Conservation (phyloP, 225 moss, liverwort and hornwort species). For the Bryoerythrophyllum caledonicum region DNA sequence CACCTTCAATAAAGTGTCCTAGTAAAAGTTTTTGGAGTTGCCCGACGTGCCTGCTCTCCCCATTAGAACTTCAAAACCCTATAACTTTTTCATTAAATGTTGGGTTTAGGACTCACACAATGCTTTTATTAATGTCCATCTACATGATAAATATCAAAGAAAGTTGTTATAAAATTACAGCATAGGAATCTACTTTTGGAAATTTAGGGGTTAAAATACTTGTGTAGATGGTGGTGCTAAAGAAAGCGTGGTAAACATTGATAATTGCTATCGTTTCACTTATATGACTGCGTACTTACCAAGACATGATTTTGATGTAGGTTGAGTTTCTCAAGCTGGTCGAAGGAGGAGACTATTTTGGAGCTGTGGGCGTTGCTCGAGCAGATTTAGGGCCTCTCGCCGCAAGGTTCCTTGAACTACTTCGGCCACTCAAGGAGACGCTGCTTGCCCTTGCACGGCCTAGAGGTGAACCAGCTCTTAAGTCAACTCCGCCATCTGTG, state of each 20-base stretch:
- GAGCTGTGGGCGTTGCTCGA: conserved; percentile 71
- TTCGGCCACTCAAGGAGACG: conserved; percentile 79
- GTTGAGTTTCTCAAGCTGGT: conserved; percentile 77
- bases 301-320: conserved; percentile 24
- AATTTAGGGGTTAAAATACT: too few species aligned
- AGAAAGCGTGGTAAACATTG: too few species aligned
- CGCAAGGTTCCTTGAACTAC: conserved; percentile 64
- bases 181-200: too few species aligned
- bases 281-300: conserved; percentile 11
- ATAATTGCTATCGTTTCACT: conserved; percentile 9
- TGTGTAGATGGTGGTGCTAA: conserved; percentile 4
- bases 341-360: conserved; percentile 55
- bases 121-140: too few species aligned
- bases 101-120: too few species aligned
- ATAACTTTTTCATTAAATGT: too few species aligned
- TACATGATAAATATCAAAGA: too few species aligned
- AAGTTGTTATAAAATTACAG: too few species aligned
- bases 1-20: too few species aligned
- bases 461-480: conserved; percentile 53
- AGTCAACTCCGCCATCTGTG: conserved; percentile 66
- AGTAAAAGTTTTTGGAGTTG: too few species aligned
- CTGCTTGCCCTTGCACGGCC: conserved; percentile 83
- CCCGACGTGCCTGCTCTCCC: too few species aligned
- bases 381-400: conserved; percentile 78
- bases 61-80: too few species aligned